Evolutionary conservation across 495 filamentous ascomycete species (phyloP).

Genomic region (Aspergillus ellipticus): DNA sequence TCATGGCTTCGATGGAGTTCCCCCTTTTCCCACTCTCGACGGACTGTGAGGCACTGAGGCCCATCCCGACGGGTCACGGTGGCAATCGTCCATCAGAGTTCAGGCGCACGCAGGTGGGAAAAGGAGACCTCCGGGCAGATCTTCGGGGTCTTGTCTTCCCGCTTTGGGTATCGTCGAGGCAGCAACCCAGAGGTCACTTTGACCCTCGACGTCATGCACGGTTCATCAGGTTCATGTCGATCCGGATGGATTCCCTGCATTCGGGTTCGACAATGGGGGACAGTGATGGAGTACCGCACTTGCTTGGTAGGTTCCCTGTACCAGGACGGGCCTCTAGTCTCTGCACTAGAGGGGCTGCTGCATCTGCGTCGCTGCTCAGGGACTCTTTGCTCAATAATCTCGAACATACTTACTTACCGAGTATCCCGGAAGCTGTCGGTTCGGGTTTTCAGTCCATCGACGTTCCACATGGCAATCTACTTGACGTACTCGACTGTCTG

Average conservation of each 20-base stretch:
- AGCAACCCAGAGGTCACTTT: neutral
- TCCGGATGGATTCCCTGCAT: constrained; percentile 6
- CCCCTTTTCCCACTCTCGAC: constrained; percentile 13
- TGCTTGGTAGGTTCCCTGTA: no score
- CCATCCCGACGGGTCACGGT: neutral
- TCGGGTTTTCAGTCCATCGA: neutral
- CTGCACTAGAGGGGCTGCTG: no score
- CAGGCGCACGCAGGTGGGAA: constrained; percentile 3
- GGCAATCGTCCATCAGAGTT: constrained; percentile 8
- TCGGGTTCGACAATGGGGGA: neutral
- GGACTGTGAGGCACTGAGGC: neutral
- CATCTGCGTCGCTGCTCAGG: no score
- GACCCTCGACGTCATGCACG: constrained; percentile 23
- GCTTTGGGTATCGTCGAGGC: constrained; percentile 1
- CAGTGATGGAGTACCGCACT: no score
- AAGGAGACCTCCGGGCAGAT: constrained; percentile 12
- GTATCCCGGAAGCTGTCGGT: no score
- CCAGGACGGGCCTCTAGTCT: no score
- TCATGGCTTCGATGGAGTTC: constrained; percentile 7
- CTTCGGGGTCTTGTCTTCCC: constrained; percentile 6
- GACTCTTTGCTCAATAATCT: no score
- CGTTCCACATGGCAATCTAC: neutral
- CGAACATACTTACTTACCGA: no score
- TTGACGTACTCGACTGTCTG: neutral
- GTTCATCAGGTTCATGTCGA: constrained; percentile 18